Conservation (phyloP, 345 rosid species). For the Brassica nigra region DNA sequence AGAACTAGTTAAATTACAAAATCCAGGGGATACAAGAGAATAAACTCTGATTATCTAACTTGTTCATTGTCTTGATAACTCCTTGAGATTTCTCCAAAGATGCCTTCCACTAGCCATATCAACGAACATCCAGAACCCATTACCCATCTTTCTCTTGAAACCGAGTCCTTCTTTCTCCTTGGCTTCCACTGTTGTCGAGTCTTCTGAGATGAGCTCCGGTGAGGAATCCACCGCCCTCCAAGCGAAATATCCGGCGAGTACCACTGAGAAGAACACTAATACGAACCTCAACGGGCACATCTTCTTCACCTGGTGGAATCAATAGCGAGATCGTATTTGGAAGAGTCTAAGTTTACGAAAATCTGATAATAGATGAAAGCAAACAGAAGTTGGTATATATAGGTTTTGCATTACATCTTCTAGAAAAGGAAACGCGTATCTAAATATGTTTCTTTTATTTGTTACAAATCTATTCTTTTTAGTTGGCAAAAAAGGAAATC, state of each 20-base stretch:
- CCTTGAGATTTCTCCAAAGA: conserved; percentile 71
- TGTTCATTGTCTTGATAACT: conserved; percentile 39
- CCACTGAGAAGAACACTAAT: conserved; percentile 77
- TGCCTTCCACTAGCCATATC: conserved; percentile 91
- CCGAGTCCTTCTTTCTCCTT: conserved; percentile 33
- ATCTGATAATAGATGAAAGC: not conserved
- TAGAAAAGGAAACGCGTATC: conserved; percentile 26
- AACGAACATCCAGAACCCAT: conserved; percentile 71
- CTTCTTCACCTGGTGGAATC: not conserved
- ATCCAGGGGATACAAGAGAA: not conserved
- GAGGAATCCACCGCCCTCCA: conserved; percentile 75
- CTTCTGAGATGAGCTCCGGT: conserved; percentile 44
- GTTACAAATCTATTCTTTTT: not conserved
- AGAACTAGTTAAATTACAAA: not conserved
- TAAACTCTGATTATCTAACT: too few species aligned
- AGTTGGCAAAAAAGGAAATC: not conserved
- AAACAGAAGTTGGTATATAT: not conserved
- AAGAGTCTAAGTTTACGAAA: not conserved
- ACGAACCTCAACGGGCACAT: conserved; percentile 87
- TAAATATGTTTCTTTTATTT: not conserved
- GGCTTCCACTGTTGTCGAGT: conserved; percentile 33
- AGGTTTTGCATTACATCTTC: not conserved
- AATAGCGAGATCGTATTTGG: too few species aligned
- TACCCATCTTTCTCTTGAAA: conserved; percentile 46
- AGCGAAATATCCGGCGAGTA: conserved; percentile 71